Percentiles rank a stretch among this genome's conserved stretches.
phyloP scores from a whole-genome alignment of 2,329 filamentous ascomycete genomes.

The Pseudocercospora musae region DNA sequence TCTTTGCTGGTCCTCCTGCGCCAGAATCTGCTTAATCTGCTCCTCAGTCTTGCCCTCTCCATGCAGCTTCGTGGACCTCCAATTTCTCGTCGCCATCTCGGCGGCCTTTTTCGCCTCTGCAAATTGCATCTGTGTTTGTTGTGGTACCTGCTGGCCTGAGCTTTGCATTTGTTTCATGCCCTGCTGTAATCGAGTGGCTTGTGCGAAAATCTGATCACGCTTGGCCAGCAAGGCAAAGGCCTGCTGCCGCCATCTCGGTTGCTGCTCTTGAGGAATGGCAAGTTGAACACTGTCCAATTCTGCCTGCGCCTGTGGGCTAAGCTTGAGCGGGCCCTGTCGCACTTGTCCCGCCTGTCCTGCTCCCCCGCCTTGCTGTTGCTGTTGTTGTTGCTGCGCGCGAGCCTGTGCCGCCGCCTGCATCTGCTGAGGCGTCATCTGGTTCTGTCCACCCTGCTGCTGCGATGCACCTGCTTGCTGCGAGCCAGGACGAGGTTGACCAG shows the following conservation, averaged over 20 bases:
- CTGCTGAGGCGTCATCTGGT: constrained; percentile 18
- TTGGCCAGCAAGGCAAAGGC: constrained; percentile 10
- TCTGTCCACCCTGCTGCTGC: constrained; percentile 18
- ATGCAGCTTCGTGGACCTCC: constrained; percentile 17
- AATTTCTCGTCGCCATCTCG: constrained; percentile 13
- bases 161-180: constrained; percentile 13
- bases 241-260: constrained; percentile 14
- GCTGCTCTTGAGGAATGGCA: constrained; percentile 11
- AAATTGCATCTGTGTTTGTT: constrained; percentile 12
- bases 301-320: constrained; percentile 10
- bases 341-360: constrained; percentile 4
- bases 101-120: constrained; percentile 16
- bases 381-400: constrained; percentile 14
- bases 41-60: constrained; percentile 16
- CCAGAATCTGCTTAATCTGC: constrained; percentile 14
- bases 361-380: constrained; percentile 18
- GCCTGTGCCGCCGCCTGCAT: constrained; percentile 11
- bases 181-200: constrained; percentile 10
- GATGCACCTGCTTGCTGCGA: constrained; percentile 13
- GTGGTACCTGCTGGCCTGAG: constrained; percentile 11
- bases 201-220: constrained; percentile 16
- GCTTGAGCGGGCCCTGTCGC: background rate
- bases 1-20: constrained; percentile 8
- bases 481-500: constrained; percentile 18
- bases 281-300: constrained; percentile 12